A percentile compares a stretch with the other conserved stretches of the same genome.
These are phyloP conservation scores for Penicillium sp. DNA, from an alignment of 2,329 filamentous ascomycete genomes.

Conservation along the genomic window DNA sequence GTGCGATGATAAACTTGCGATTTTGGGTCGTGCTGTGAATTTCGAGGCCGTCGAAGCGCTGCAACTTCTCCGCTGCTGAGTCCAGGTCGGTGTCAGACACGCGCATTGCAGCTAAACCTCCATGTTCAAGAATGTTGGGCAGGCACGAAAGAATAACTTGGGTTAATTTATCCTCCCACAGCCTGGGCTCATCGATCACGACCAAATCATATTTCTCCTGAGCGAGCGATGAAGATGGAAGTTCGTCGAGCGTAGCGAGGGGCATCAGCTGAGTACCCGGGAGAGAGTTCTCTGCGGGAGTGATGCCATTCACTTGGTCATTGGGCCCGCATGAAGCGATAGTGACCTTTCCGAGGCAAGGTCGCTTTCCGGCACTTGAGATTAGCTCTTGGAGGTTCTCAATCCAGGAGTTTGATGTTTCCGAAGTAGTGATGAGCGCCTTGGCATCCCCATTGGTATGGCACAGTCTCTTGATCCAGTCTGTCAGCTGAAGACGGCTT, in stretches of 20 bases:
- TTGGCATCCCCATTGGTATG: constrained; percentile 14
- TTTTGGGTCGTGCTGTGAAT: constrained; percentile 11
- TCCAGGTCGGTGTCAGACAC: constrained; percentile 4
- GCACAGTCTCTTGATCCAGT: constrained; percentile 16
- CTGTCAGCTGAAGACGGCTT: constrained; percentile 7
- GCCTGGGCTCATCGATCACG: constrained; percentile 9
- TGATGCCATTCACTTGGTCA: not conserved
- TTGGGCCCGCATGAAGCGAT: constrained; percentile 4
- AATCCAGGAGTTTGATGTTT: constrained; percentile 1
- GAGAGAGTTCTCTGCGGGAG: not conserved
- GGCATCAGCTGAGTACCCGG: constrained; percentile 2
- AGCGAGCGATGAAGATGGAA: constrained; percentile 5
- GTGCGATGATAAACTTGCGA: constrained; percentile 9
- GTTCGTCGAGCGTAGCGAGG: not conserved
- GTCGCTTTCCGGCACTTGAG: constrained; percentile 5
- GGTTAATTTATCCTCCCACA: constrained; percentile 6
- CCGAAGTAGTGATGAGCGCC: constrained; percentile 6
- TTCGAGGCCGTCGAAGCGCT: constrained; percentile 6
- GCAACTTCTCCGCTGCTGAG: constrained; percentile 2
- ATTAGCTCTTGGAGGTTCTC: not conserved
- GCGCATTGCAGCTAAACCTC: constrained; percentile 11
- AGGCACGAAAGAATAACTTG: constrained; percentile 4
- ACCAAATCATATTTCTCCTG: constrained; percentile 12
- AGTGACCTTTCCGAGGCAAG: constrained; percentile 10
- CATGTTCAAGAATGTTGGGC: constrained; percentile 4